phyloP scores from a whole-genome alignment of 2,329 filamentous ascomycete species.

The Paraphaeosphaeria sporulosa region DNA sequence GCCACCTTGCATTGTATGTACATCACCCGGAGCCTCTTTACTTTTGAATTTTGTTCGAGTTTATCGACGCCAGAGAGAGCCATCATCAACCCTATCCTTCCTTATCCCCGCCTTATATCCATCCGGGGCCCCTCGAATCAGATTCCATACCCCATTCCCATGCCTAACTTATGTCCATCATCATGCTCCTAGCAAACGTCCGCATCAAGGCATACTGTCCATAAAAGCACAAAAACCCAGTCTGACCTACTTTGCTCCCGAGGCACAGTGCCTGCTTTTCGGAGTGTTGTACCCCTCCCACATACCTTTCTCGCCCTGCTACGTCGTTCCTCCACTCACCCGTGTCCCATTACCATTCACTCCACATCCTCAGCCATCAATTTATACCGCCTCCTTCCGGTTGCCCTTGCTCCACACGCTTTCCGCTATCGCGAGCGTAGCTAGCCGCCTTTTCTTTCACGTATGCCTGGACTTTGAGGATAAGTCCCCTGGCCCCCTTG shows the following conservation, averaged over 20 bases:
- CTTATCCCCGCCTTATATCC: not conserved
- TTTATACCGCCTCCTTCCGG: not conserved
- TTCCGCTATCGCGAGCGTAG: constrained; percentile 8
- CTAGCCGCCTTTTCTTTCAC: constrained; percentile 12
- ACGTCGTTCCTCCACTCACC: not conserved
- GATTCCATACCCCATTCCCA: not conserved
- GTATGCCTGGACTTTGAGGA: constrained; percentile 13
- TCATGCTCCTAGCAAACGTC: not conserved
- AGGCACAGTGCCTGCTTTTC: not conserved
- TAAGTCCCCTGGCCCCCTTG: constrained; percentile 11
- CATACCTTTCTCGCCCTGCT: not conserved
- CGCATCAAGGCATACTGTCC: not conserved
- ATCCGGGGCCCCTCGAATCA: not conserved
- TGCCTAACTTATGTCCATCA: not conserved
- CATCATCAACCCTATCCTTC: not conserved
- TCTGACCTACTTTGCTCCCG: too few species aligned
- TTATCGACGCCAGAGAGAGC: not conserved
- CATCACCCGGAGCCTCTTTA: too few species aligned
- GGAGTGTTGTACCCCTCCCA: not conserved
- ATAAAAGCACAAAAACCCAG: not conserved
- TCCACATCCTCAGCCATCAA: constrained; percentile 2
- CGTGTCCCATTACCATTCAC: not conserved
- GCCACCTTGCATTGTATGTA: too few species aligned
- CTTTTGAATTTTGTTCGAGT: not conserved
- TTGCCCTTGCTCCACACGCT: constrained; percentile 3